Evolutionary conservation across 352 stramenopile genomes (phyloP), one percentile per base, ranked within the genome.

Genomic region (Thalassiosira ordinaria): DNA sequence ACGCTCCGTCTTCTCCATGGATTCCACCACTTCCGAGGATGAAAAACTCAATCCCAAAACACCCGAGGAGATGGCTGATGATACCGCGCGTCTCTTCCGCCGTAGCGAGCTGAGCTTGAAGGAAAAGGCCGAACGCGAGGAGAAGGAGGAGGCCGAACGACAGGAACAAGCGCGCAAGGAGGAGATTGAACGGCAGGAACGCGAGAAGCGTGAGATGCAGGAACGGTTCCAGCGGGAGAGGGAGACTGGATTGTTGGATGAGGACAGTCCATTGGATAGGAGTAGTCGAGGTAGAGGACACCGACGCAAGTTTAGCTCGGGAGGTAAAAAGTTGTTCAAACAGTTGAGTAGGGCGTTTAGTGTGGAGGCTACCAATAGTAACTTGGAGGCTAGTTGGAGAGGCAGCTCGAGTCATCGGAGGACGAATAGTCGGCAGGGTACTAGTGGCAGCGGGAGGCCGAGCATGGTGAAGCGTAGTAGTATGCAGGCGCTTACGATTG

Each of bases 401-500:
- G 29, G 24, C 49, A 11, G 46, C 39, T 13, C 31, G 4, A 33
- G 31, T 66, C 33, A 24, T 31, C 27, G 4, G 52, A 56, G 14
- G 22, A 65, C 29, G 26, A 57, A n/a, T 60, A 14, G 27, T 56
- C 41, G 55, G n/a, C 39, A 6, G 6, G 14, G 16, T 22, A 55
- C 39, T 0, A 71, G 33, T 71, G 18, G 20, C n/a, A 46, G 26
- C 41, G 26, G 27, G 53, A 18, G 35, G 22, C 16, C 46, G 9
- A 51, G 29, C 0, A 49, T 35, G 29, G 60, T 5, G 18, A 84
- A 76, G 57, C 16, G 61, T n/a, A 91, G 89, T 47, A 90, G 80
- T 52, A 53, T 78, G 24, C 89, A 94, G 74, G 87, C 87, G 29
- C 71, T 82, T 4, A 91, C 89, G 39, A 92, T 94, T 69, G 87